A percentile compares a stretch with the other conserved stretches of the same genome.
These are phyloP conservation scores for Sugiyamaella smithiae DNA, from an alignment of 805 yeast species.

Conservation along the genomic window DNA sequence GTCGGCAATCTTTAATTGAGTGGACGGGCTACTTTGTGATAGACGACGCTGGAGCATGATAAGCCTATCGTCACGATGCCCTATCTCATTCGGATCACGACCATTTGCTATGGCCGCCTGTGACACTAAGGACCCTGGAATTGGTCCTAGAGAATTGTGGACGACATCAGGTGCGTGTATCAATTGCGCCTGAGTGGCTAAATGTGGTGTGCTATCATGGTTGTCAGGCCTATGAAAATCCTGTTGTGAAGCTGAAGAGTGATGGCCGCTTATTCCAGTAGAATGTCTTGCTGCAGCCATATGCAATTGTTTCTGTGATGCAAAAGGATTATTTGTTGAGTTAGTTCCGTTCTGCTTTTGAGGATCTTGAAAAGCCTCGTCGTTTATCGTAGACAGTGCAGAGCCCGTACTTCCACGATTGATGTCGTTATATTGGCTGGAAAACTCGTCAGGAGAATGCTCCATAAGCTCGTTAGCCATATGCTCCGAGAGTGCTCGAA, in stretches of 20 bases:
- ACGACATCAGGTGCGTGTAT: neutral
- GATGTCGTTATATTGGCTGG: neutral
- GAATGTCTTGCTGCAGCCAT: too few relatives aligned
- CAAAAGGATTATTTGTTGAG: too few relatives aligned
- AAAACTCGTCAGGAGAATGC: neutral
- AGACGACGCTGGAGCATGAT: neutral
- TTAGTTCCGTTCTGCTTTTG: too few relatives aligned
- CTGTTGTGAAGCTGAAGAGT: too few relatives aligned
- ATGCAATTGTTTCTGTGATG: too few relatives aligned
- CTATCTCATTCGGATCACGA: neutral
- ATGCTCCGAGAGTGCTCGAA: neutral
- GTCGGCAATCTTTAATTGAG: neutral
- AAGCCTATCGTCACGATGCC: constrained; percentile 2
- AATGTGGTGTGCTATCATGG: too few relatives aligned
- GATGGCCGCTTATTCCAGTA: too few relatives aligned
- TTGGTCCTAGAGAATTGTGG: neutral
- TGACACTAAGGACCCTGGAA: neutral
- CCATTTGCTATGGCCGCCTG: constrained; percentile 1
- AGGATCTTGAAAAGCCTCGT: too few relatives aligned
- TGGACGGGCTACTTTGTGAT: neutral
- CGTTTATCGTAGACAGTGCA: too few relatives aligned
- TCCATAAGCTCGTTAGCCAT: neutral
- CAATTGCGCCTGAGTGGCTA: neutral
- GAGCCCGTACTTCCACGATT: neutral
- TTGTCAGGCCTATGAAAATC: too few relatives aligned